Base-by-base conservation (phyloP, 305 asterid species). In the Ilex paraguariensis region DNA sequence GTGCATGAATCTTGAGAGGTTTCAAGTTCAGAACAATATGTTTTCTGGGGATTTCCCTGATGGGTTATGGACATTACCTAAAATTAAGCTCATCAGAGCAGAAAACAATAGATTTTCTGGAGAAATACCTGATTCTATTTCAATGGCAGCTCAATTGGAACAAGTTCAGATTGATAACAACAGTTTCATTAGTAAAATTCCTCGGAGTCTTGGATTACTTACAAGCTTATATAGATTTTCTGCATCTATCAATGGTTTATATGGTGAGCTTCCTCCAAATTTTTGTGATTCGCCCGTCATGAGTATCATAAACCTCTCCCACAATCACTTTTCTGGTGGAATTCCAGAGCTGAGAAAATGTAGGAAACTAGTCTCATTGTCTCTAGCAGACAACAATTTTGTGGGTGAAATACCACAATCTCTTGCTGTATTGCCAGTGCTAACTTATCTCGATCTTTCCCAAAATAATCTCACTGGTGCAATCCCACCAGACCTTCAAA, bases 131-230 rank as follows among this genome's bases (percentile, higher is more conserved):
- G 86, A 87, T 73, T 81, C 87, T 40, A 76, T 87, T 66, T 84
- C 95, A 14, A 70, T 70, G 48, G 95, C 95, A 71, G 66, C 78
- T 75, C 88, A 79, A 63, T 59, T 90, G 36, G 97, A 90, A 81
- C 96, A 90, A 78, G 95, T 90, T 66, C 95, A 87, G 81, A 87
- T 90, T 72, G 96, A 90, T 74, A 82, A 85, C 79, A 90, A 87
- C 60, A 81, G 90, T 73, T 87, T 90, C 66, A 60, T 68, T 59
- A 67, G 85, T 67, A 65, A 56, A 64, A 73, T 87, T 76, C 90
- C 97, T 54, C 68, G 57, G 9, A 87, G 92, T 39, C 67, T 90
- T 75, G 97, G 97, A 15, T 70, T 75, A 64, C 56, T 87, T 14
- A 68, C 69, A 69, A 81, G 74, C 64, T 76, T 90, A 84, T 90